Evolutionary conservation across 2,329 filamentous ascomycete genomes (phyloP).

Genomic region (Incumbomyces delicatus): DNA sequence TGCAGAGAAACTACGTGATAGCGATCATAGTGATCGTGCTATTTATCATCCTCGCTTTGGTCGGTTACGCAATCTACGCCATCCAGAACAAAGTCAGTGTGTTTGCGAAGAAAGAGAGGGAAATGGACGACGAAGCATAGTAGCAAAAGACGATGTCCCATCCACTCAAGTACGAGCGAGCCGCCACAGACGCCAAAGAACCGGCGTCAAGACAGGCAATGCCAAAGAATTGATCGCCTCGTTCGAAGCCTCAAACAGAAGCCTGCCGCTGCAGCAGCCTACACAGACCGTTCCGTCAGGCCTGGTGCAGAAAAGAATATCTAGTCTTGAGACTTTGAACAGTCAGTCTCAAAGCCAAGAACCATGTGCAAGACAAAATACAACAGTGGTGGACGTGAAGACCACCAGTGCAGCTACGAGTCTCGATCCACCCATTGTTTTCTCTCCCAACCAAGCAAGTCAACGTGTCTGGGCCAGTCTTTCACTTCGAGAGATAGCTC

Average conservation of each 20-base stretch:
- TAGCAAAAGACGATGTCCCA: background rate
- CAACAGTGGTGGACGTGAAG: no score
- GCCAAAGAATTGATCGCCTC: background rate
- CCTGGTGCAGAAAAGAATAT: background rate
- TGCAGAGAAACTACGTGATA: conserved; percentile 38
- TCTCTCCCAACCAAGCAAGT: background rate
- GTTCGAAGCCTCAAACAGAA: background rate
- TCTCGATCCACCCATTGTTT: background rate
- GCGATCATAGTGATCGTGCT: conserved; percentile 42
- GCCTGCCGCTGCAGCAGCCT: background rate
- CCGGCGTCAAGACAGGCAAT: background rate
- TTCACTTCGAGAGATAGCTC: conserved; percentile 1
- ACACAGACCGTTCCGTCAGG: background rate
- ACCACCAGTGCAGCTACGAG: background rate
- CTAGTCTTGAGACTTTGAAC: background rate
- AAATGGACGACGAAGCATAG: conserved; percentile 24
- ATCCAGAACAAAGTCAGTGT: conserved; percentile 26
- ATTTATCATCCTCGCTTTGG: conserved; percentile 36
- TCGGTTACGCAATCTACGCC: conserved; percentile 29
- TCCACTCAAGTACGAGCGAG: background rate
- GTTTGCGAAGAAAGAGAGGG: conserved; percentile 21
- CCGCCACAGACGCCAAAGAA: background rate
- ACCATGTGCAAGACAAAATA: background rate
- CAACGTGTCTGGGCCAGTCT: background rate
- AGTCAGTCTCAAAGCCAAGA: background rate